These are phyloP conservation scores for Collybia sordida DNA, from an alignment of 768 basidiomycete species.

Conservation along the genomic window DNA sequence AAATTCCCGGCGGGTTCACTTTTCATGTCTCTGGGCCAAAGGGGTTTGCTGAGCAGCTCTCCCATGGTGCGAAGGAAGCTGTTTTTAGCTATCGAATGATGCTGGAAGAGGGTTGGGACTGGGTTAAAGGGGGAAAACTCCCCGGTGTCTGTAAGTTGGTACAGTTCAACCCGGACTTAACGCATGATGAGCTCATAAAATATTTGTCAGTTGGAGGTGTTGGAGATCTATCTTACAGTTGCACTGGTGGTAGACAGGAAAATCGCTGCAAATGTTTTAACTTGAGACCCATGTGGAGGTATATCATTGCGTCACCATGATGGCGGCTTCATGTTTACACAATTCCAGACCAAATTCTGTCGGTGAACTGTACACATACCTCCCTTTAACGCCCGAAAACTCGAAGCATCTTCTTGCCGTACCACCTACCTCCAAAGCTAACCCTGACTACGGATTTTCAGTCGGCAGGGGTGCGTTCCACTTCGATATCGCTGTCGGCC, in stretches of 20 bases:
- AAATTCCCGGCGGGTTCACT: conserved; percentile 62
- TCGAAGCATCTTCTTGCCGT: conserved; percentile 38
- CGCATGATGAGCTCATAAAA: background rate
- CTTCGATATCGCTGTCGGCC: conserved; percentile 48
- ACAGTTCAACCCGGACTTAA: no score
- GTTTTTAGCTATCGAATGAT: conserved; percentile 66
- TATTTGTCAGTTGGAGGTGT: conserved; percentile 50
- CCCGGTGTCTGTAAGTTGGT: conserved; percentile 62
- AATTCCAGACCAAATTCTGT: conserved; percentile 41
- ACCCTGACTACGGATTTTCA: conserved; percentile 62
- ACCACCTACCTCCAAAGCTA: conserved; percentile 47
- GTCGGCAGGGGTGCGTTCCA: conserved; percentile 66
- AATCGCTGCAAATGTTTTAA: conserved; percentile 68
- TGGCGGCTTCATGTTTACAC: background rate
- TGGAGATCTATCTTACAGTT: conserved; percentile 57
- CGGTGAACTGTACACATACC: conserved; percentile 72
- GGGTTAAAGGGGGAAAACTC: conserved; percentile 75
- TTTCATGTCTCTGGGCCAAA: conserved; percentile 65
- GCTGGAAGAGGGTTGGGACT: conserved; percentile 63
- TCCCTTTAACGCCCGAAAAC: conserved; percentile 53
- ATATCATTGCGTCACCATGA: conserved; percentile 8
- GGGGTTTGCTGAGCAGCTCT: conserved; percentile 35
- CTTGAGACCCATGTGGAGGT: conserved; percentile 77
- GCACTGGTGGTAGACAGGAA: conserved; percentile 66
- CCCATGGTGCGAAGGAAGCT: conserved; percentile 48